Base-by-base conservation (phyloP, 768 basidiomycete genomes). In the Suillus decipiens region DNA sequence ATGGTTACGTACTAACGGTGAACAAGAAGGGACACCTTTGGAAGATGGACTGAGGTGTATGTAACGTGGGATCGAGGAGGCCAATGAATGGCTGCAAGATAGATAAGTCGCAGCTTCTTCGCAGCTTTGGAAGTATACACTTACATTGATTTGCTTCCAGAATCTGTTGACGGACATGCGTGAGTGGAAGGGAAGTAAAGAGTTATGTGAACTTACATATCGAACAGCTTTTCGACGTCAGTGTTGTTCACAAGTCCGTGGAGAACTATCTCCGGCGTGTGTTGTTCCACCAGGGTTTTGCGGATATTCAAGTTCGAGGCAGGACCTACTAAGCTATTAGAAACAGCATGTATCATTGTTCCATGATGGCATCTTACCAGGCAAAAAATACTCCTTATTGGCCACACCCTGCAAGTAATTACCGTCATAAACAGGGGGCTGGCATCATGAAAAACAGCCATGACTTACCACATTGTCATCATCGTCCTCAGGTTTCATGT, bases 1-100 rank as follows among this genome's bases (percentile, higher is more conserved):
- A 19, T 12, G 43, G 7, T 55, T 61, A 86, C 85, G 79, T 62
- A 90, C 90, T 82, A 63, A 93, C 92, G 53, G 94, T 96, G 74
- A 95, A 94, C 39, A 96, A 79, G 79, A 95, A 96, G 0, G 95
- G 94, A 69, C 91, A 93, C 60, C 95, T 82, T 22, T 90, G 85
- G 68, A 92, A 93, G 11, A 90, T 92, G 3, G 86, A 83, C 7
- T 87, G 84, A 11, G 92, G 87, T 0, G 89, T 94, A 70, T 96
- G 95, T 17, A 96, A 78, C 7, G 85, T 86, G 11, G 88, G 88
- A 73, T 95, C 93, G 12, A 96, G 80, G 28, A 95, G 75, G 3
- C 90, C 90, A 19, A 95, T 82, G 67, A 87, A 87, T 1, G 87
- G 84, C 84, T 73, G 59, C 54, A 24, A 41, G 51, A 64, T 17